These are phyloP conservation scores for Curvularia lunata DNA, from an alignment of 2,329 filamentous ascomycete species.

Conservation along the genomic window DNA sequence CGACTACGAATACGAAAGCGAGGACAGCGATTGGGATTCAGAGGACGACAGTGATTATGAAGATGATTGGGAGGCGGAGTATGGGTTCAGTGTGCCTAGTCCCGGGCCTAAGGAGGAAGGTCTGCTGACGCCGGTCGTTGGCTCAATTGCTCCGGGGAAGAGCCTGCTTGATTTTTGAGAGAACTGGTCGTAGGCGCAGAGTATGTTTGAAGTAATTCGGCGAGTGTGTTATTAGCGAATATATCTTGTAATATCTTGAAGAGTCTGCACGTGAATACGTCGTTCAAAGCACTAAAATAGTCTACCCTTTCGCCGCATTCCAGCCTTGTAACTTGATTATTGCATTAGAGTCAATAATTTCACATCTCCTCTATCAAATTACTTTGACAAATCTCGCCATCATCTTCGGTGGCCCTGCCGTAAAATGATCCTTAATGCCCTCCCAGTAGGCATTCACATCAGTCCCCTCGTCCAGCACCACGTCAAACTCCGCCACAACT, in stretches of 20 bases:
- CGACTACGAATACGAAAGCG: constrained; percentile 16
- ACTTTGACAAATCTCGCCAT: constrained; percentile 22
- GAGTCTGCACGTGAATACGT: not conserved
- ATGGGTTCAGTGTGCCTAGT: constrained; percentile 8
- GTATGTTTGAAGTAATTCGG: not conserved
- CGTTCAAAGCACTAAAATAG: not conserved
- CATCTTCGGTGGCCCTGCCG: constrained; percentile 28
- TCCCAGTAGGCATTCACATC: constrained; percentile 24
- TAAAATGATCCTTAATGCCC: constrained; percentile 34
- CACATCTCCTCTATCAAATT: not conserved
- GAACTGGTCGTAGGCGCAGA: too few species aligned
- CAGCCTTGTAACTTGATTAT: not conserved
- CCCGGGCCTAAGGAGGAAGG: not conserved
- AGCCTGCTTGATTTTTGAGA: constrained; percentile 13
- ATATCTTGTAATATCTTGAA: not conserved
- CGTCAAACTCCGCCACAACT: constrained; percentile 65
- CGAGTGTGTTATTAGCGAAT: not conserved
- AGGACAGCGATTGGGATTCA: constrained; percentile 16
- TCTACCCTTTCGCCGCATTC: not conserved
- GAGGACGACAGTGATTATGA: constrained; percentile 17
- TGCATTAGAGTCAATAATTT: too few species aligned
- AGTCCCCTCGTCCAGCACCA: constrained; percentile 29
- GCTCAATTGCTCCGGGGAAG: not conserved
- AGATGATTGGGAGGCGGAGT: constrained; percentile 19
- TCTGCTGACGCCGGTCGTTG: not conserved